Evolutionary conservation across 2,329 filamentous ascomycete genomes (phyloP).

Genomic region (Alternaria gansuensis): DNA sequence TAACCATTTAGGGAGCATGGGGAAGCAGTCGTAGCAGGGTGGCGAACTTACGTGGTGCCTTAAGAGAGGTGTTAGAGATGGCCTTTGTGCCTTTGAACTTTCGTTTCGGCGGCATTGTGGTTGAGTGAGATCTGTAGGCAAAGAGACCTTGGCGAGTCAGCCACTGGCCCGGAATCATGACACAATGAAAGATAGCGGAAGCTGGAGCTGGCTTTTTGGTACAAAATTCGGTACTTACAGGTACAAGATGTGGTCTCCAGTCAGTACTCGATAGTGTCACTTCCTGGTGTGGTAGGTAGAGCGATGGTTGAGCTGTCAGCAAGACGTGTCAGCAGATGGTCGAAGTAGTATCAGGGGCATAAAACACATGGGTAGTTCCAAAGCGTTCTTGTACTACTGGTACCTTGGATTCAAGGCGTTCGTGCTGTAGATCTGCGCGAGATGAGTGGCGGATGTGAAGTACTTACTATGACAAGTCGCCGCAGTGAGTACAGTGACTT

Average conservation of each 20-base stretch:
- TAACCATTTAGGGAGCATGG: constrained; percentile 30
- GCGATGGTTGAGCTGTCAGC: constrained; percentile 23
- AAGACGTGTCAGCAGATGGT: constrained; percentile 29
- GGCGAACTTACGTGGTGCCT: constrained; percentile 34
- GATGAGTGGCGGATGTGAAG: constrained; percentile 22
- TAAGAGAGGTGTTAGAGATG: constrained; percentile 24
- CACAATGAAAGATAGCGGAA: constrained; percentile 2
- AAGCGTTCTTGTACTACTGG: not conserved
- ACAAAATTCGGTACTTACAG: constrained; percentile 23
- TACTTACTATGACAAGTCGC: constrained; percentile 36
- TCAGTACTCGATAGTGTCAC: not conserved
- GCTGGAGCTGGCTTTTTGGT: not conserved
- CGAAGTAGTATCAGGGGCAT: constrained; percentile 14
- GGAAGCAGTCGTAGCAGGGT: constrained; percentile 20
- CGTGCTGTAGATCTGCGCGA: not conserved
- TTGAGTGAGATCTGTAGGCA: constrained; percentile 15
- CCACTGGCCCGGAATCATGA: constrained; percentile 32
- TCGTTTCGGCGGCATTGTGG: constrained; percentile 49
- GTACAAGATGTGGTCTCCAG: not conserved
- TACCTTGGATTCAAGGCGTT: not conserved
- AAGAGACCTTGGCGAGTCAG: constrained; percentile 18
- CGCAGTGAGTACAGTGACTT: constrained; percentile 34
- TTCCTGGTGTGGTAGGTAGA: constrained; percentile 3
- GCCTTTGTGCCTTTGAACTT: constrained; percentile 40
- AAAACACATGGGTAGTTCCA: not conserved